phyloP scores from a whole-genome alignment of 2,329 filamentous ascomycete species.

The Pyricularia sp. region DNA sequence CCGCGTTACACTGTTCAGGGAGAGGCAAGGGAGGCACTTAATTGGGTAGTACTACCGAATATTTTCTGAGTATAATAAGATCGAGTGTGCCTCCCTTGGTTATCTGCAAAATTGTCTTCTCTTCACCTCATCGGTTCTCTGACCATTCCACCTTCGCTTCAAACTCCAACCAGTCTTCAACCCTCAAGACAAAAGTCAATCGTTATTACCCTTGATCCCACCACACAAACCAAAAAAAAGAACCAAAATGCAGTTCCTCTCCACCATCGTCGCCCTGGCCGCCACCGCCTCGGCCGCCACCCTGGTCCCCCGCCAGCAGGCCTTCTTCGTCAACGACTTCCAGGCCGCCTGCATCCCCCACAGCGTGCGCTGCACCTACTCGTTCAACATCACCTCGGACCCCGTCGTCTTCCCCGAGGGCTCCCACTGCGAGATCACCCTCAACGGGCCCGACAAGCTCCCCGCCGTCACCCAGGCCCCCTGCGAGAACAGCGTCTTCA shows the following conservation, averaged over 20 bases:
- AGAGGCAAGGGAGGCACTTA: too few species aligned
- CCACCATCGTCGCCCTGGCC: neutral
- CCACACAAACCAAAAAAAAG: neutral
- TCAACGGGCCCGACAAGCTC: slow-evolving; percentile 1
- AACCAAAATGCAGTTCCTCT: neutral
- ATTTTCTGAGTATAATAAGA: neutral
- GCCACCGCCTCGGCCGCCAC: neutral
- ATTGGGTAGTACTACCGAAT: too few species aligned
- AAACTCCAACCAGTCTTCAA: neutral
- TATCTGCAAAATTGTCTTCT: too few species aligned
- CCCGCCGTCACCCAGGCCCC: neutral
- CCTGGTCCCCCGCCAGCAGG: neutral
- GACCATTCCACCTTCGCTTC: neutral
- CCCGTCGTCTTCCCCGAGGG: neutral
- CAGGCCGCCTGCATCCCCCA: neutral
- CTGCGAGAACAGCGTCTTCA: neutral
- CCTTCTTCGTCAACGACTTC: neutral
- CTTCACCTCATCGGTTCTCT: neutral
- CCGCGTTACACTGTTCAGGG: neutral
- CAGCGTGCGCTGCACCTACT: neutral
- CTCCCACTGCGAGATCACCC: neutral
- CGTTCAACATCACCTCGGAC: neutral
- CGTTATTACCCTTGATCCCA: neutral
- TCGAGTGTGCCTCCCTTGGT: neutral
- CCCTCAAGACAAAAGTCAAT: neutral